These are phyloP conservation scores for Solanum hybrid DNA, from an alignment of 305 asterid genomes.

Conservation along the genomic window DNA sequence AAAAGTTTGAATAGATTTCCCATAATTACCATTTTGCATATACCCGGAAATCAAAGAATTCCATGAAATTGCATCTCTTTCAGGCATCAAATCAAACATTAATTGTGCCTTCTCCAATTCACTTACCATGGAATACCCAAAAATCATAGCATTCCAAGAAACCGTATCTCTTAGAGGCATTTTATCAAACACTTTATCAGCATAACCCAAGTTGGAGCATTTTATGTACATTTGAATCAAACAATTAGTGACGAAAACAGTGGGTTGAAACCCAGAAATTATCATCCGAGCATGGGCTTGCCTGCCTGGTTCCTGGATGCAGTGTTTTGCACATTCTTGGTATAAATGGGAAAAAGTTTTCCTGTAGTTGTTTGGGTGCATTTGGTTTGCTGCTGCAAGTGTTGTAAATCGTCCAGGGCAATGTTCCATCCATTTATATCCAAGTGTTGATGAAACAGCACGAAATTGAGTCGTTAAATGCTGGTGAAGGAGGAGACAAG, in stretches of 20 bases:
- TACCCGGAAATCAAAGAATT: slow-evolving; percentile 78
- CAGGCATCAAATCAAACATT: slow-evolving; percentile 51
- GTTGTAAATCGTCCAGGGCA: slow-evolving; percentile 17
- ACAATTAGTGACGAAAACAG: slow-evolving; percentile 67
- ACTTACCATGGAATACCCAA: slow-evolving; percentile 39
- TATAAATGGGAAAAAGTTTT: slow-evolving; percentile 58
- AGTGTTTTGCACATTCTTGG: slow-evolving; percentile 57
- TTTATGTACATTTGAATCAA: slow-evolving; percentile 54
- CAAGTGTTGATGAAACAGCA: slow-evolving; percentile 15
- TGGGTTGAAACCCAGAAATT: slow-evolving; percentile 61
- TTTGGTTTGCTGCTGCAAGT: slow-evolving; percentile 9
- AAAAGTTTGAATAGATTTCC: slow-evolving; percentile 39
- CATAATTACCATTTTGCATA: slow-evolving; percentile 42
- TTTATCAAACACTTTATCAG: slow-evolving; percentile 52
- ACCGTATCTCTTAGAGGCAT: slow-evolving; percentile 57
- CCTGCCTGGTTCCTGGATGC: slow-evolving; percentile 41
- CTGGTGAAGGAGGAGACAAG: slow-evolving; percentile 14
- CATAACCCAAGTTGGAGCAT: slow-evolving; percentile 38
- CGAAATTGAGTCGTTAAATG: slow-evolving; percentile 17
- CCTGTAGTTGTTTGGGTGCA: slow-evolving; percentile 14
- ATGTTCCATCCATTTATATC: background rate
- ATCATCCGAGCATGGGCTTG: slow-evolving; percentile 75
- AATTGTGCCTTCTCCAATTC: slow-evolving; percentile 34
- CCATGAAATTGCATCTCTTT: slow-evolving; percentile 78
- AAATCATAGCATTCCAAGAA: slow-evolving; percentile 75